Evolutionary conservation across 768 basidiomycete species (phyloP).

Genomic region (Rhizopogon roseolus): DNA sequence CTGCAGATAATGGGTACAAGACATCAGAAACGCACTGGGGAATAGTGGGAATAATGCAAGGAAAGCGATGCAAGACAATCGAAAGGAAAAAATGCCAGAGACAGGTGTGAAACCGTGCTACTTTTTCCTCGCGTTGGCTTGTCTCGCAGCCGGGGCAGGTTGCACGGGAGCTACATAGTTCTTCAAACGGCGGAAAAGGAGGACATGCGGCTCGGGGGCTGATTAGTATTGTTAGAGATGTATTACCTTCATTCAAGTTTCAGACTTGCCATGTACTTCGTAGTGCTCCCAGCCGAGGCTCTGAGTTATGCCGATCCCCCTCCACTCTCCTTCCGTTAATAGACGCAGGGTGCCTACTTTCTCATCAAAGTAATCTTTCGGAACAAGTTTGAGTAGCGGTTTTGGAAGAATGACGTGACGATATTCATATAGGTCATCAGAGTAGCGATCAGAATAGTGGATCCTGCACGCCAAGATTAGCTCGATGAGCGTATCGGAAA

Average conservation of each 20-base stretch:
- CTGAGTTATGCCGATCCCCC: constrained; percentile 94
- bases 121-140: constrained; percentile 41
- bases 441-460: constrained; percentile 88
- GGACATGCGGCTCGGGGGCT: constrained; percentile 92
- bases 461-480: constrained; percentile 45
- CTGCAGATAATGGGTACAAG: neutral
- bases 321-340: constrained; percentile 86
- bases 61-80: constrained; percentile 12
- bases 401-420: constrained; percentile 97
- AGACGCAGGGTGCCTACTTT: constrained; percentile 80
- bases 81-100: constrained; percentile 16
- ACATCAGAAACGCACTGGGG: neutral
- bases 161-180: constrained; percentile 54
- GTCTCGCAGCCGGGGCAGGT: constrained; percentile 31
- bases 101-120: constrained; percentile 18
- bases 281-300: constrained; percentile 97
- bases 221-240: constrained; percentile 10
- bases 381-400: constrained; percentile 88
- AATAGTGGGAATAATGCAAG: constrained; percentile 1
- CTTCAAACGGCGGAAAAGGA: constrained; percentile 84
- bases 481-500: constrained; percentile 13
- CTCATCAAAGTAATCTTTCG: constrained; percentile 76
- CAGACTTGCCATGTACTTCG: constrained; percentile 83
- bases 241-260: neutral
- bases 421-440: constrained; percentile 92